Conservation (phyloP, 441 rosid genomes). For the Lepidium campestre region DNA sequence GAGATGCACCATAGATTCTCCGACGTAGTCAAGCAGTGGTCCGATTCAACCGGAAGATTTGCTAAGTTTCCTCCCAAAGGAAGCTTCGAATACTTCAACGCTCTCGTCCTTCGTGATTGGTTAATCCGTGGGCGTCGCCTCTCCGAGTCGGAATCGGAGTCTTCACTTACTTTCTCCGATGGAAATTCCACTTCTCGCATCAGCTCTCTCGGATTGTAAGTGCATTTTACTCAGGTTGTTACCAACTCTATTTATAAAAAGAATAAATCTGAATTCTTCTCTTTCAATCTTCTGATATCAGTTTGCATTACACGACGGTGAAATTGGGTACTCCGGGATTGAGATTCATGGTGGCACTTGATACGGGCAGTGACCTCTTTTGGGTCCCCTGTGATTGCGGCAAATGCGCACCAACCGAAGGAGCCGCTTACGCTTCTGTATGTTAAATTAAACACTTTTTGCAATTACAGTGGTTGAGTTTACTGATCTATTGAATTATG, state of each 20-base stretch:
- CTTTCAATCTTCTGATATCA: conserved; percentile 12
- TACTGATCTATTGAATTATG: not conserved
- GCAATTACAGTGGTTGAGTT: not conserved
- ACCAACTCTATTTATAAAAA: no score
- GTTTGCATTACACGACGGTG: conserved; percentile 86
- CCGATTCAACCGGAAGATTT: conserved; percentile 30
- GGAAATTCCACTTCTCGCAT: conserved; percentile 73
- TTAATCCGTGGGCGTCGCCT: conserved; percentile 53
- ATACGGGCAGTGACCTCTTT: conserved; percentile 80
- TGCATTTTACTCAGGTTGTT: not conserved
- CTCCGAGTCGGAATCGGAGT: conserved; percentile 31
- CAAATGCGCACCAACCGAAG: conserved; percentile 64
- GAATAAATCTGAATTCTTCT: not conserved
- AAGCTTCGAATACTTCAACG: conserved; percentile 63
- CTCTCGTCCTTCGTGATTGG: conserved; percentile 59
- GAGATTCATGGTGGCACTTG: conserved; percentile 89
- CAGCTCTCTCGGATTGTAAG: conserved; percentile 81
- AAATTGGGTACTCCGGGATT: conserved; percentile 76
- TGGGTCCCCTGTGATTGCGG: conserved; percentile 91
- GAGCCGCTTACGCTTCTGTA: conserved; percentile 58
- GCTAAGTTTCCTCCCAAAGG: conserved; percentile 56
- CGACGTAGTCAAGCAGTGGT: conserved; percentile 54
- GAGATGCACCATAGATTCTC: conserved; percentile 83
- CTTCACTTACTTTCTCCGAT: conserved; percentile 56
- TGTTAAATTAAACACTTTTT: conserved; percentile 17